Evolutionary conservation across 805 yeast species (phyloP), one percentile per base, ranked within the genome.

Genomic region (Monosporozyma servazzii): DNA sequence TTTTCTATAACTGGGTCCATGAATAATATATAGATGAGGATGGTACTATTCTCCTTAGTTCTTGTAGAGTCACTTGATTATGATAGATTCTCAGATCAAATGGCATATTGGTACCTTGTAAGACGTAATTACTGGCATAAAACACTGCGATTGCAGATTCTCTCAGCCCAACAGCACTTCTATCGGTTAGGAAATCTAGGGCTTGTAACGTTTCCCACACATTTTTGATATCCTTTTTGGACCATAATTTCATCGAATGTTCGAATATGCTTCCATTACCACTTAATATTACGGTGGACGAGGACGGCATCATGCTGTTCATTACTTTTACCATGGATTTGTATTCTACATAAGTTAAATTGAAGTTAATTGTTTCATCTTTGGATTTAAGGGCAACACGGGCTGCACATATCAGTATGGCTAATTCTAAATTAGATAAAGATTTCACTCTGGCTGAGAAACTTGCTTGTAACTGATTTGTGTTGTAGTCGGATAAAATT

Each of bases 321-420:
- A 73, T 66, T 0, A 61, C 54, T 50, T 76, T 75, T 44, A 81
- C 72, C 73, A 82, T 75, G 1, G 69, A 71, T n/a, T 63, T 61
- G 65, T 88, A 91, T 64, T 91, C 98, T 31, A 81, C 82, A 64
- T 82, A 84, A 0, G 83, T 85, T 52, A 88, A 68, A 57, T 86
- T 86, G 67, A 89, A 82, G 64, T 88, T 90, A 18, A 87, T 76
- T n/a, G 56, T 43, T 74, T 73, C 80, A 23, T 79, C 66, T 20
- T 77, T 81, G 29, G 74, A 74, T 58, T 82, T 85, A 48, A 78
- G 72, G 23, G 80, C 72, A 48, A 83, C 82, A 45, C 97, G 73
- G 0, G 95, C 87, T 0, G 90, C 84, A 43, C 88, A 80, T 5
- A 90, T 80, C 13, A 88, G 68, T 41, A 91, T 61, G 17, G 85